Conservation (phyloP, 352 stramenopile species). For the Globisporangium sylvaticum region DNA sequence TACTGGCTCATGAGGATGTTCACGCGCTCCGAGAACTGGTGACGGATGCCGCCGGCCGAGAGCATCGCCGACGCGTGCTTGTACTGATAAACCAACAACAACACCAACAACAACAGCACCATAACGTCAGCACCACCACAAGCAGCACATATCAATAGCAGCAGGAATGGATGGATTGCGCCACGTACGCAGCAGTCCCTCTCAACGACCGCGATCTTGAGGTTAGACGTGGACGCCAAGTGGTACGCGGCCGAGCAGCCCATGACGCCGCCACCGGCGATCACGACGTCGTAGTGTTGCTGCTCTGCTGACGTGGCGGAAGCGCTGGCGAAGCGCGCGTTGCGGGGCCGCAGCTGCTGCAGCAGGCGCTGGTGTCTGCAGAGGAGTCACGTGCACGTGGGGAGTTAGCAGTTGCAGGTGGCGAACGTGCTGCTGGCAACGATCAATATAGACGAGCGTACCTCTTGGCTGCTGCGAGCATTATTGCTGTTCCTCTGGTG, state of each 20-base stretch:
- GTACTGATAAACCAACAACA: conserved; percentile 41
- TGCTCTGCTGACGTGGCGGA: not conserved
- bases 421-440: not conserved
- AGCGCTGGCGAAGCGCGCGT: conserved; percentile 7
- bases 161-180: not conserved
- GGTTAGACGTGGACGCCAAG: conserved; percentile 55
- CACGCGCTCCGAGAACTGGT: conserved; percentile 74
- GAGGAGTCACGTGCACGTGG: not conserved
- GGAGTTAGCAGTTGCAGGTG: not conserved
- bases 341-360: not conserved
- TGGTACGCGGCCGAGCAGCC: conserved; percentile 86
- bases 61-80: conserved; percentile 78
- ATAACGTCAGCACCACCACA: not conserved
- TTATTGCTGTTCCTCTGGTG: not conserved
- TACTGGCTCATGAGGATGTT: conserved; percentile 85
- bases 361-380: conserved; percentile 1
- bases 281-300: conserved; percentile 68
- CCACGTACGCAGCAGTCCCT: conserved; percentile 43
- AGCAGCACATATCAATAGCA: not conserved
- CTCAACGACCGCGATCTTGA: conserved; percentile 76
- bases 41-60: conserved; percentile 70
- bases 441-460: not conserved
- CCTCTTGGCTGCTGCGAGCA: conserved; percentile 1
- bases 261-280: conserved; percentile 79
- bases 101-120: not conserved